Evolutionary conservation across 305 asterid genomes (phyloP).

Genomic region (Solanum chacoense): DNA sequence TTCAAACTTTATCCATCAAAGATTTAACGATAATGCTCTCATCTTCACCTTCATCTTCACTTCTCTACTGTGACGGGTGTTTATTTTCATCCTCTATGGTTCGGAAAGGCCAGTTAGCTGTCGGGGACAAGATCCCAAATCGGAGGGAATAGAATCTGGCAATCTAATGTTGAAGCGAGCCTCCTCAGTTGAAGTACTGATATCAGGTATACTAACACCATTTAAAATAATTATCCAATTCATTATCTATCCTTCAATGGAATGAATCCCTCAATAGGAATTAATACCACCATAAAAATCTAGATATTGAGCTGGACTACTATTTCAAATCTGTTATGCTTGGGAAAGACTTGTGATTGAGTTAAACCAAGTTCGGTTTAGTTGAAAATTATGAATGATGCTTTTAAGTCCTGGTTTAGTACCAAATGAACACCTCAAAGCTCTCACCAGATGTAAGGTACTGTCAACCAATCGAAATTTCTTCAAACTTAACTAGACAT

Average conservation of each 20-base stretch:
- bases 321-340: background rate
- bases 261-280: background rate
- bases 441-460: background rate
- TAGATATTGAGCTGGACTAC: background rate
- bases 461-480: background rate
- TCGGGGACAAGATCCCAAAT: background rate
- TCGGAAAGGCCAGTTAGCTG: background rate
- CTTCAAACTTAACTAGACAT: background rate
- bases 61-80: too few relatives aligned
- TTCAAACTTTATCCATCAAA: background rate
- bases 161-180: too few relatives aligned
- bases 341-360: background rate
- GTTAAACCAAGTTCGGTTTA: background rate
- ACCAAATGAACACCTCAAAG: background rate
- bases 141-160: background rate
- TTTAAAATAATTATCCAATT: background rate
- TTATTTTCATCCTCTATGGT: background rate
- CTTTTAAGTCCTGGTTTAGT: background rate
- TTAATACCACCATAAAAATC: too few relatives aligned
- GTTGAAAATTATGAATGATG: background rate
- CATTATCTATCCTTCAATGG: background rate
- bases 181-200: background rate
- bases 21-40: too few relatives aligned
- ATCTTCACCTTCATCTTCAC: background rate
- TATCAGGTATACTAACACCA: background rate